Percentiles rank a stretch among this genome's conserved stretches.
Conservation (phyloP, 257 asterid species). For the Salvia miltiorrhiza region DNA sequence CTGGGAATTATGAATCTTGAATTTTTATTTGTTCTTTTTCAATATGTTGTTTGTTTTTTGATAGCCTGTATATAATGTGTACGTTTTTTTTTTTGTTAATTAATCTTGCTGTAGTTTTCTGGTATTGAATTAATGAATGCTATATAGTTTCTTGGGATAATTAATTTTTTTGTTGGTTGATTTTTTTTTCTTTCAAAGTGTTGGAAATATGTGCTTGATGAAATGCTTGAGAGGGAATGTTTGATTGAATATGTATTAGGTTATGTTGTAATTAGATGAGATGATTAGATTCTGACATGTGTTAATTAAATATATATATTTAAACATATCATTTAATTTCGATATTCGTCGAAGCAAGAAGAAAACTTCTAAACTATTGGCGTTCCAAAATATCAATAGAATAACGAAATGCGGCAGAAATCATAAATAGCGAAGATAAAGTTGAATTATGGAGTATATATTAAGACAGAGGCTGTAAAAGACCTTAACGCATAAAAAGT, state of each 20-base stretch:
- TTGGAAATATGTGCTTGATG: neutral
- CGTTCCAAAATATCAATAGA: too few species aligned
- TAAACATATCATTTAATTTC: too few species aligned
- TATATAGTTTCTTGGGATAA: neutral
- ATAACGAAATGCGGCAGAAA: too few species aligned
- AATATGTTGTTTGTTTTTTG: neutral
- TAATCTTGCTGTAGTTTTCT: neutral
- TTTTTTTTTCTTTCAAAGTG: neutral
- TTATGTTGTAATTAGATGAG: neutral
- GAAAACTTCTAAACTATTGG: too few species aligned
- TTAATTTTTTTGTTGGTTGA: neutral
- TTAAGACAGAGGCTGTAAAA: too few species aligned
- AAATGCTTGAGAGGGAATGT: slow-evolving; percentile 7
- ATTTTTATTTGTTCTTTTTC: neutral
- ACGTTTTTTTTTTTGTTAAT: neutral
- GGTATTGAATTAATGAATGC: neutral
- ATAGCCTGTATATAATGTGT: neutral
- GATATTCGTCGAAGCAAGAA: too few species aligned
- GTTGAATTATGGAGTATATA: too few species aligned
- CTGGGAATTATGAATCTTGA: neutral
- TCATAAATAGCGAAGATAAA: too few species aligned
- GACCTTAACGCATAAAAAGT: too few species aligned
- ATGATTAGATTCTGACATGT: neutral
- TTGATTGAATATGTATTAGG: neutral
- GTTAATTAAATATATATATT: neutral